These are phyloP conservation scores for Neofusicoccum sp. DNA, from an alignment of 2,329 filamentous ascomycete genomes.

Conservation along the genomic window DNA sequence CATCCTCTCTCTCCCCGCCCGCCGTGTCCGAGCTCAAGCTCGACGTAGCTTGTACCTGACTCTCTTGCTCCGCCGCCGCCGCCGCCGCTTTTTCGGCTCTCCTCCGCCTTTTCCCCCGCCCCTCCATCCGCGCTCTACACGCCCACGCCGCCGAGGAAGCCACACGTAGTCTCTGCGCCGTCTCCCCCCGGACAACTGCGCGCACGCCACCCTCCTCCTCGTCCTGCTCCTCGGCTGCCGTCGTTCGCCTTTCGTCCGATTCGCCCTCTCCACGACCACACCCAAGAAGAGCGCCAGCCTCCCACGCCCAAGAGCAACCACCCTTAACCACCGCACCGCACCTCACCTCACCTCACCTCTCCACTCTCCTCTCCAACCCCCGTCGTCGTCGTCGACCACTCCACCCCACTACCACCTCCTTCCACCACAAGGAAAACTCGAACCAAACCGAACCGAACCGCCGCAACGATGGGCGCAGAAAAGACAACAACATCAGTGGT, in stretches of 20 bases:
- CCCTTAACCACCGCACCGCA: too few relatives aligned
- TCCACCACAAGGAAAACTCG: too few relatives aligned
- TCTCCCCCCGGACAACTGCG: neutral
- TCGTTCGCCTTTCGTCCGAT: conserved; percentile 11
- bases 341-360: too few relatives aligned
- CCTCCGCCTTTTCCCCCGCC: neutral
- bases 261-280: neutral
- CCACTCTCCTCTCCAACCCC: too few relatives aligned
- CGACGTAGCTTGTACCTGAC: conserved; percentile 4
- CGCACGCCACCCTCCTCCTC: neutral
- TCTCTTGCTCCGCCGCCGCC: neutral
- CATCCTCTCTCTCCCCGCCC: neutral
- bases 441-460: too few relatives aligned
- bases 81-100: neutral
- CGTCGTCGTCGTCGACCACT: too few relatives aligned
- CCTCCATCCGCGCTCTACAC: neutral
- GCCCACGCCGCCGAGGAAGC: neutral
- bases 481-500: neutral
- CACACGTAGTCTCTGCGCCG: neutral
- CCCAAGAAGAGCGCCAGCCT: too few relatives aligned
- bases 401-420: too few relatives aligned
- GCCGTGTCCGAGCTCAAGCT: conserved; percentile 16
- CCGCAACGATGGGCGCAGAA: neutral
- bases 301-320: too few relatives aligned
- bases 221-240: neutral